phyloP scores from a whole-genome alignment of 163 green algal genomes.

The Chloromonas sp. region DNA sequence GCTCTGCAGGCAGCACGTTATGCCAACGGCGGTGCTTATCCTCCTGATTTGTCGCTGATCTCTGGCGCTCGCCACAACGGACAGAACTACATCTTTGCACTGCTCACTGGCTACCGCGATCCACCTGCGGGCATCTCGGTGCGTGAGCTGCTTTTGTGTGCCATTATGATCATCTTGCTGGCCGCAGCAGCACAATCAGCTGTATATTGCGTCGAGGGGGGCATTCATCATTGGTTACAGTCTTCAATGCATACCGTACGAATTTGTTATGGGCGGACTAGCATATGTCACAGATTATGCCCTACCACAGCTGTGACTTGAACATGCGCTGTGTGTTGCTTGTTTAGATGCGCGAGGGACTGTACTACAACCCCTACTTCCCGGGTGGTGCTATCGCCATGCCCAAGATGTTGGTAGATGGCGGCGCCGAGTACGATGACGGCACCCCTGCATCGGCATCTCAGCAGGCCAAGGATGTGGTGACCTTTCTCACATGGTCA shows the following conservation, averaged over 20 bases:
- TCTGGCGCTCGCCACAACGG: constrained; percentile 93
- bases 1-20: constrained; percentile 69
- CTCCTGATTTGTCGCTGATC: constrained; percentile 94
- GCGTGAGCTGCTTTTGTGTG: constrained; percentile 13
- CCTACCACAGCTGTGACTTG: too few species aligned
- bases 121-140: constrained; percentile 86
- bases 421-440: constrained; percentile 96
- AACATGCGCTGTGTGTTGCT: too few species aligned
- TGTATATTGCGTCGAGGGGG: too few species aligned
- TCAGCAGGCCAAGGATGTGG: constrained; percentile 94
- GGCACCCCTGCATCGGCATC: constrained; percentile 83
- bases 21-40: constrained; percentile 96
- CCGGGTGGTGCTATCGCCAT: constrained; percentile 97
- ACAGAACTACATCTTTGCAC: constrained; percentile 95
- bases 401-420: constrained; percentile 97
- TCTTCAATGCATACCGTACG: too few species aligned
- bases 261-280: too few species aligned
- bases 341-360: constrained; percentile 83
- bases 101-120: constrained; percentile 95
- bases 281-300: too few species aligned
- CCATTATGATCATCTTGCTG: neutral
- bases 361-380: constrained; percentile 99
- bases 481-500: constrained; percentile 91
- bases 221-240: too few species aligned
- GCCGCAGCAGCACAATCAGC: too few species aligned